These are phyloP conservation scores for Talaromyces islandicus DNA, from an alignment of 2,329 filamentous ascomycete genomes.

Conservation along the genomic window DNA sequence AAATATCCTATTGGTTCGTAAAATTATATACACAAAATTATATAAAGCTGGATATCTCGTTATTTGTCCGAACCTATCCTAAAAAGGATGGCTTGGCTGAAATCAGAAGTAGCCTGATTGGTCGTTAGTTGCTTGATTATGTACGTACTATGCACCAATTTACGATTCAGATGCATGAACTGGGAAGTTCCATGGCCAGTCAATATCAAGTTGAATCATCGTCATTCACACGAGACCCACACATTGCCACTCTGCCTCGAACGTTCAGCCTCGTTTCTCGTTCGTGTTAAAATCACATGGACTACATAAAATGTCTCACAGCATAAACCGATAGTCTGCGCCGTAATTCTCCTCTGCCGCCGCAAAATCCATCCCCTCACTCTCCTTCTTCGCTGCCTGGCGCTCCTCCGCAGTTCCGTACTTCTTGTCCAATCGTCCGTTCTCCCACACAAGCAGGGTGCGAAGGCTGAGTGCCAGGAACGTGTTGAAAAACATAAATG, in stretches of 20 bases:
- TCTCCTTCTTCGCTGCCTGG: constrained; percentile 11
- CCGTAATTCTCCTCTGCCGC: constrained; percentile 37
- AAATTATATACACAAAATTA: no score
- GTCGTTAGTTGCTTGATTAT: not conserved
- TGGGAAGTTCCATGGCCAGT: not conserved
- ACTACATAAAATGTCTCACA: constrained; percentile 17
- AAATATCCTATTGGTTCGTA: no score
- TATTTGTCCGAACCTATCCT: no score
- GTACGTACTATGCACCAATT: not conserved
- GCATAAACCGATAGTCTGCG: constrained; percentile 30
- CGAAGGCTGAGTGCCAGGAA: constrained; percentile 50
- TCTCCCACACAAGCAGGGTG: constrained; percentile 53
- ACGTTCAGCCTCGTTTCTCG: not conserved
- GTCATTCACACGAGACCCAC: not conserved
- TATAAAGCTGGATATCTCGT: no score
- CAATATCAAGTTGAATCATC: not conserved
- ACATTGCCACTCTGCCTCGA: not conserved
- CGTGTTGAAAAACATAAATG: constrained; percentile 56
- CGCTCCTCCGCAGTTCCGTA: constrained; percentile 26
- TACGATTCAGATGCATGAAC: not conserved
- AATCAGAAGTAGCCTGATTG: not conserved
- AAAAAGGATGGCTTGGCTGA: not conserved
- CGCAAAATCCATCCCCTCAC: constrained; percentile 10
- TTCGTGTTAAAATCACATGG: not conserved
- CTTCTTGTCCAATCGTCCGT: constrained; percentile 51